Base-by-base conservation (phyloP, 148 eudicot species). In the Cornus controversa region DNA sequence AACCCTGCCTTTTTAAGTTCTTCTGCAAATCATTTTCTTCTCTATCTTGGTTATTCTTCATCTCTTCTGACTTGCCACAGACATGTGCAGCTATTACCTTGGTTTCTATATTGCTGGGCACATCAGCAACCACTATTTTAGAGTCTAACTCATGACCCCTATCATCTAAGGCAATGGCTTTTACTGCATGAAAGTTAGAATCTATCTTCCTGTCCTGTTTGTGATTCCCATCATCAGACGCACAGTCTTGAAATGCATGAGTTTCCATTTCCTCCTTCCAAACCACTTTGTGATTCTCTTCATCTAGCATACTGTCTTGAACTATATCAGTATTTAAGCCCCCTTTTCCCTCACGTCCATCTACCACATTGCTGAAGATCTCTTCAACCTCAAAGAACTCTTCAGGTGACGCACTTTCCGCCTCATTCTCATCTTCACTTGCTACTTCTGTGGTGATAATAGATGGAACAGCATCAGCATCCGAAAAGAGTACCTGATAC, bases 331-430 rank as follows among this genome's bases (percentile, higher is more conserved):
- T 15, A 64, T 80, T 87, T 60, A 81, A 72, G 62, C 82, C 89
- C 25, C 83, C 86, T 77, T 80, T 93, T 34, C 65, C 87, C 50
- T 88, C 93, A 20, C 79, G 93, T 63, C 80, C 86, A 73, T 94
- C 96, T 74, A 83, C 74, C 57, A 65, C 83, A 84, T 72, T 89
- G 85, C 93, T 93, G 67, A 93, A 93, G 72, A 88, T 93, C 92
- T 93, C 95, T 80, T 93, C 93, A 31, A 86, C 97, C 86, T 93
- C 97, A 82, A 84, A 91, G 82, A 88, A 93, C 40, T 91, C 97
- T 60, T 89, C 93, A 0, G 90, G 95, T 10, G 90, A 85, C 77
- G 89, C 88, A 80, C 72, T 58, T 50, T 89, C 96, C 24, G 77
- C 63, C 16, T 87, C 91, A 79, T 79, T 79, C 31, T 64, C 96